A percentile compares a stretch with the other conserved stretches of the same genome.
Evolutionary conservation across 352 stramenopile genomes (phyloP).

Genomic region (Globisporangium recalcitrans): DNA sequence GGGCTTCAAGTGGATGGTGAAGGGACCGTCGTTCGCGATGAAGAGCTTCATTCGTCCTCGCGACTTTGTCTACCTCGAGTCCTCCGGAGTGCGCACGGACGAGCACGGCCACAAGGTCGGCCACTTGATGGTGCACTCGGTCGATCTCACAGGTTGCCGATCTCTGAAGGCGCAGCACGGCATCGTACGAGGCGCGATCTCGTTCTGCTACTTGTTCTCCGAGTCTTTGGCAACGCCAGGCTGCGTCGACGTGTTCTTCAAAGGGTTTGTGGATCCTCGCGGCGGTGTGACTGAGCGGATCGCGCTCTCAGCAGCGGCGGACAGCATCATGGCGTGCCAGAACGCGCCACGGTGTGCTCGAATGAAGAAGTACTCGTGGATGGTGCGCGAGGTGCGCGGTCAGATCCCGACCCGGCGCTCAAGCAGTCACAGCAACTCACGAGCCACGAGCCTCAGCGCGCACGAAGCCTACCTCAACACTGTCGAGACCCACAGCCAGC

Average conservation of each 20-base stretch:
- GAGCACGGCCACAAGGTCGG: slow-evolving; percentile 14
- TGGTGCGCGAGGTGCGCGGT: slow-evolving; percentile 19
- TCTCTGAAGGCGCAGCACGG: slow-evolving; percentile 15
- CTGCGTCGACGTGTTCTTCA: slow-evolving; percentile 29
- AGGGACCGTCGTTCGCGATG: slow-evolving; percentile 18
- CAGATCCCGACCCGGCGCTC: neutral
- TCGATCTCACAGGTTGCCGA: slow-evolving; percentile 22
- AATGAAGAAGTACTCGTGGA: slow-evolving; percentile 29
- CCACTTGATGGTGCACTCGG: slow-evolving; percentile 31
- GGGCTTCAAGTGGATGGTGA: slow-evolving; percentile 30
- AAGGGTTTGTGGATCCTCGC: slow-evolving; percentile 31
- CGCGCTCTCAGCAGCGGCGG: slow-evolving; percentile 15
- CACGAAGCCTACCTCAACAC: neutral
- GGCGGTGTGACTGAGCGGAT: slow-evolving; percentile 21
- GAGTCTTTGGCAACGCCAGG: slow-evolving; percentile 10
- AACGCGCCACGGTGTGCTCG: slow-evolving; percentile 15
- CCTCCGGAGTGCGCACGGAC: slow-evolving; percentile 14
- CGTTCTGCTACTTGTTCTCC: slow-evolving; percentile 31
- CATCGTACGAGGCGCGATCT: slow-evolving; percentile 29
- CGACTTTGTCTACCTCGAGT: slow-evolving; percentile 30
- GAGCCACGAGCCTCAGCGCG: neutral
- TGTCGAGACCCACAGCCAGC: neutral
- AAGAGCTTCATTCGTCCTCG: slow-evolving; percentile 19
- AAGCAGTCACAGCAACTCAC: neutral
- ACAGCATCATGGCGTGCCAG: slow-evolving; percentile 23